A percentile compares a stretch with the other conserved stretches of the same genome.
These are phyloP conservation scores for Penicillium crystallinum DNA, from an alignment of 495 filamentous ascomycete species.

Conservation along the genomic window DNA sequence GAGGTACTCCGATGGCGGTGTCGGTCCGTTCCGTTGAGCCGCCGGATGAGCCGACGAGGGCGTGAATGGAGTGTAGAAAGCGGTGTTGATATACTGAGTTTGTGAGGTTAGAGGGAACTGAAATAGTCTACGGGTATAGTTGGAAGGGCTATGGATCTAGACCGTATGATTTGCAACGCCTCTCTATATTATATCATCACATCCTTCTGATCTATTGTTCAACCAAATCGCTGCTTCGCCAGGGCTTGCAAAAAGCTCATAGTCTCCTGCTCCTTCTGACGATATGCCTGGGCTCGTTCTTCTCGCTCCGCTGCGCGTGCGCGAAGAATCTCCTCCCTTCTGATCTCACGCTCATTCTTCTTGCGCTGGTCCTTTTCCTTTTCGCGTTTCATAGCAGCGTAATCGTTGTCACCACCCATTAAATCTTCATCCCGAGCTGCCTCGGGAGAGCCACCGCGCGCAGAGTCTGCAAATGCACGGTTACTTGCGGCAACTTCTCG, in stretches of 20 bases:
- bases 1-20: neutral
- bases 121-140: neutral
- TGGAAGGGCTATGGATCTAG: neutral
- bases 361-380: conserved; percentile 38
- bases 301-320: conserved; percentile 39
- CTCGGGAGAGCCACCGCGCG: conserved; percentile 38
- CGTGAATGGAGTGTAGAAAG: neutral
- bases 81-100: too few species aligned
- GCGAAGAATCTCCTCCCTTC: conserved; percentile 39
- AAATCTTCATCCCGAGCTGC: conserved; percentile 39
- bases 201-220: conserved; percentile 4
- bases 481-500: conserved; percentile 49
- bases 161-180: neutral
- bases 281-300: conserved; percentile 40
- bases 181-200: neutral
- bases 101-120: too few species aligned
- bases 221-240: conserved; percentile 44
- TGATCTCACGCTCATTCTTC: conserved; percentile 40
- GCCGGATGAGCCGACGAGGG: neutral
- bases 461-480: conserved; percentile 42
- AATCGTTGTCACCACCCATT: conserved; percentile 41
- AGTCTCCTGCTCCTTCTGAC: conserved; percentile 40
- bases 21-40: conserved; percentile 1
- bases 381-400: conserved; percentile 35
- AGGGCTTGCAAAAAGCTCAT: conserved; percentile 43